Evolutionary conservation across 306 rosid species (phyloP), one percentile per base, ranked within the genome.

Genomic region (Cucurbita maxima): DNA sequence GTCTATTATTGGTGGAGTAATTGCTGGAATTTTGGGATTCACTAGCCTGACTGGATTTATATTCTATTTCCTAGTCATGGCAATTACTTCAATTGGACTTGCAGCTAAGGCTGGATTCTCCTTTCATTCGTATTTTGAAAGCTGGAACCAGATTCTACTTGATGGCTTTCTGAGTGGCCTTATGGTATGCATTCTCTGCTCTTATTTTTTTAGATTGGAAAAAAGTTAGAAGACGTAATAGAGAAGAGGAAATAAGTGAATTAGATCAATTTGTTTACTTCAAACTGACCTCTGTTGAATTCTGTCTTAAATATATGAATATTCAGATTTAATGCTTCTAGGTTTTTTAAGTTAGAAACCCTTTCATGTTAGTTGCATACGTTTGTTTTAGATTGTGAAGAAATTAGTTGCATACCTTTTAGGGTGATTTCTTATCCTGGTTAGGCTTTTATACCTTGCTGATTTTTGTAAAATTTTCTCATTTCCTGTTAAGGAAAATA

Each of bases 1-100:
- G 90, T 89, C 97, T 62, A 94, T 90, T 76, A 86, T 94, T 60
- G 91, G 96, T 8, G 98, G 98, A 11, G 95, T 90, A 76, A 87
- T 89, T 86, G 98, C 97, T 82, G 98, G 98, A 80, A 87, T 90
- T 76, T 79, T 87, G 84, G 98, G 98, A 55, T 84, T 90, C 81
- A 90, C 96, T 1, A 79, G 96, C 86, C 79, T 89, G 79, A 85
- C 82, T 64, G 96, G 98, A 80, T 92, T 90, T 80, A 59, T 92
- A 66, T 80, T 90, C 55, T 89, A 89, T 80, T 80, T 87, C 67
- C 88, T 91, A 82, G 86, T 91, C 79, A 91, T 91, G 97, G 86
- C 86, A 75, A 25, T 91, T 75, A 86, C 90, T 59, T 88, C 97
- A 60, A 53, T 88, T 60, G 96, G 86, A 64, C 89, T 91, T 13